phyloP scores from a whole-genome alignment of 2,329 filamentous ascomycete species.

The Pseudogymnoascus sp. region DNA sequence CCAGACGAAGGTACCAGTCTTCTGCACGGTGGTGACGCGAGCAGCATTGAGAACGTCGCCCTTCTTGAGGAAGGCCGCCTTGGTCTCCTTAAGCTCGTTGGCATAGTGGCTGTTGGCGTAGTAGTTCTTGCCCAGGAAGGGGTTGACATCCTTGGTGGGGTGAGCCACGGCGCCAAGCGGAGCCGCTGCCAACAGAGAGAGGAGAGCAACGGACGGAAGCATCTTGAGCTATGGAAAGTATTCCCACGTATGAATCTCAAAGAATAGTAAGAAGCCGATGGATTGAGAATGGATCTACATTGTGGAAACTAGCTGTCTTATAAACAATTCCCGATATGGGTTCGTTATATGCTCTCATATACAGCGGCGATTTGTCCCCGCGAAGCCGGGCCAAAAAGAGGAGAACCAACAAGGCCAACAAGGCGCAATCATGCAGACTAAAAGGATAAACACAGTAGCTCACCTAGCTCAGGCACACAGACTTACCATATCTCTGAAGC shows the following conservation, averaged over 20 bases:
- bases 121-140: conserved; percentile 42
- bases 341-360: background rate
- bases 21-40: conserved; percentile 33
- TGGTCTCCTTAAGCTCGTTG: conserved; percentile 34
- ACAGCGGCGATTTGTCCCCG: background rate
- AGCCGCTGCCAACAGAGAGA: background rate
- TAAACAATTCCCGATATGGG: background rate
- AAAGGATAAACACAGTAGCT: background rate
- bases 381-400: background rate
- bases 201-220: conserved; percentile 2
- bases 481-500: background rate
- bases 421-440: background rate
- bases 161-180: background rate
- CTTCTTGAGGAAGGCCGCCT: conserved; percentile 30
- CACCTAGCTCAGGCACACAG: background rate
- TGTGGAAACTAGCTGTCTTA: background rate
- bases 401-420: background rate
- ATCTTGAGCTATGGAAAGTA: background rate
- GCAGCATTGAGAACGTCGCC: conserved; percentile 33
- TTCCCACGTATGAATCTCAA: conserved; percentile 6
- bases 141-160: conserved; percentile 27
- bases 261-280: background rate
- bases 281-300: conserved; percentile 6
- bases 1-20: conserved; percentile 38
- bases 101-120: conserved; percentile 40